Evolutionary conservation across 768 basidiomycete genomes (phyloP).

Genomic region (Zangia roseola): DNA sequence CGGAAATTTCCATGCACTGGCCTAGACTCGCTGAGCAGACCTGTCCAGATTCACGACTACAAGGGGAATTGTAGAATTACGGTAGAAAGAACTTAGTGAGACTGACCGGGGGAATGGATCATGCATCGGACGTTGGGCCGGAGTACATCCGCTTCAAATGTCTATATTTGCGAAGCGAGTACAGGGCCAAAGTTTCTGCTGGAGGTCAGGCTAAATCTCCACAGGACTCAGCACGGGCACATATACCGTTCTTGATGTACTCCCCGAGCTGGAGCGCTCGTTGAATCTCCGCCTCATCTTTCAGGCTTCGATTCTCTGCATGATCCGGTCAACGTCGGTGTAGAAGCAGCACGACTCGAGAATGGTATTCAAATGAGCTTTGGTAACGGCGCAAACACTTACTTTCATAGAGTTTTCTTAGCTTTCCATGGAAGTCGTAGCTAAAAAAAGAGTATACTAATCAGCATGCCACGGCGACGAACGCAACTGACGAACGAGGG

Average conservation of each 20-base stretch:
- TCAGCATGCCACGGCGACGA: constrained; percentile 10
- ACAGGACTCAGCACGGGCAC: constrained; percentile 11
- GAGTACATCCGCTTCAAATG: constrained; percentile 71
- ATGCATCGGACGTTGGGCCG: constrained; percentile 12
- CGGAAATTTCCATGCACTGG: no score
- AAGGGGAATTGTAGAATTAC: no score
- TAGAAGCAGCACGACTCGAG: no score
- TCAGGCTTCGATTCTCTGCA: constrained; percentile 65
- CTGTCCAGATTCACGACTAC: no score
- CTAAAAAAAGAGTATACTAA: constrained; percentile 36
- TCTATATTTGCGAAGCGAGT: constrained; percentile 80
- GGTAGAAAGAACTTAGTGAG: no score
- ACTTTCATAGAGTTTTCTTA: constrained; percentile 77
- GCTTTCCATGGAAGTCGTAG: constrained; percentile 74
- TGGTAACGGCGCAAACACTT: no score
- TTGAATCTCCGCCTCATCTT: constrained; percentile 70
- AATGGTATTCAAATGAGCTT: no score
- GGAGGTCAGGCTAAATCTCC: not conserved
- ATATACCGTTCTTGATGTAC: constrained; percentile 79
- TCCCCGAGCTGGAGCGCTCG: constrained; percentile 72
- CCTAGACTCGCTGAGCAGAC: no score
- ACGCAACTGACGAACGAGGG: constrained; percentile 56
- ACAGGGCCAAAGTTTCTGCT: constrained; percentile 80
- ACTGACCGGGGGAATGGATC: not conserved
- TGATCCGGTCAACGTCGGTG: not conserved